Evolutionary conservation across 108 stramenopile genomes (phyloP).

Genomic region (Craspedostauros australis): DNA sequence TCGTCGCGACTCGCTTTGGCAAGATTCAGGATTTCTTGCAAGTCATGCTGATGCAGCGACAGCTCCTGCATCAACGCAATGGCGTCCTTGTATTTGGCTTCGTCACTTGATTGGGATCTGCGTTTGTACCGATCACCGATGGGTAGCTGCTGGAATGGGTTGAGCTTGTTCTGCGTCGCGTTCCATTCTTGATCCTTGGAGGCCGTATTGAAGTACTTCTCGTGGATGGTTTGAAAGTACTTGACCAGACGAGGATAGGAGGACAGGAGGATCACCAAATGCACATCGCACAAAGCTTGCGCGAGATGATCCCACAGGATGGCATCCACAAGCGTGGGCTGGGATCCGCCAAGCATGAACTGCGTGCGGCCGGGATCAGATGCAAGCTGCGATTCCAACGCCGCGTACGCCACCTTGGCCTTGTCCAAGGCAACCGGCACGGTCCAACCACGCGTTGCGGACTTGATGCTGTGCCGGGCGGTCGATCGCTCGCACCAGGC

Average conservation of each 20-base stretch:
- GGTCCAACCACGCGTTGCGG: constrained; percentile 27
- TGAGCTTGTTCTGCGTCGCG: constrained; percentile 31
- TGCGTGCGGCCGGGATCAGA: constrained; percentile 1
- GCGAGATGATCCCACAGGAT: constrained; percentile 65
- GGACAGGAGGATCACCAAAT: constrained; percentile 57
- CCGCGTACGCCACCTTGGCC: constrained; percentile 39
- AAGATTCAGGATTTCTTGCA: constrained; percentile 34
- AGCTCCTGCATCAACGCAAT: constrained; percentile 63
- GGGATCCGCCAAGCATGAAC: constrained; percentile 38
- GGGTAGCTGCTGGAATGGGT: constrained; percentile 47
- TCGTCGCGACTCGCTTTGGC: constrained; percentile 27
- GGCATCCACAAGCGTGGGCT: constrained; percentile 50
- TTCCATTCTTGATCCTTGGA: constrained; percentile 34
- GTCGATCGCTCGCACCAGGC: constrained; percentile 39
- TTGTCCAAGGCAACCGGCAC: constrained; percentile 34
- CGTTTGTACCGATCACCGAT: constrained; percentile 5
- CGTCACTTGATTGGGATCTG: not conserved
- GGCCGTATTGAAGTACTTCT: constrained; percentile 43
- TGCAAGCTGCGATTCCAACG: constrained; percentile 40
- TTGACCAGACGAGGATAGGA: constrained; percentile 38
- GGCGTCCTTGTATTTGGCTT: constrained; percentile 36
- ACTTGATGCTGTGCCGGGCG: constrained; percentile 23
- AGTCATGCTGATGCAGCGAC: constrained; percentile 49
- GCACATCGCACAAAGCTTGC: constrained; percentile 61
- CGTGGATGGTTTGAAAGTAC: constrained; percentile 51